A percentile compares a stretch with the other conserved stretches of the same genome.
phyloP scores from a whole-genome alignment of 805 yeast genomes.

The Schizosaccharomyces cryophilus region DNA sequence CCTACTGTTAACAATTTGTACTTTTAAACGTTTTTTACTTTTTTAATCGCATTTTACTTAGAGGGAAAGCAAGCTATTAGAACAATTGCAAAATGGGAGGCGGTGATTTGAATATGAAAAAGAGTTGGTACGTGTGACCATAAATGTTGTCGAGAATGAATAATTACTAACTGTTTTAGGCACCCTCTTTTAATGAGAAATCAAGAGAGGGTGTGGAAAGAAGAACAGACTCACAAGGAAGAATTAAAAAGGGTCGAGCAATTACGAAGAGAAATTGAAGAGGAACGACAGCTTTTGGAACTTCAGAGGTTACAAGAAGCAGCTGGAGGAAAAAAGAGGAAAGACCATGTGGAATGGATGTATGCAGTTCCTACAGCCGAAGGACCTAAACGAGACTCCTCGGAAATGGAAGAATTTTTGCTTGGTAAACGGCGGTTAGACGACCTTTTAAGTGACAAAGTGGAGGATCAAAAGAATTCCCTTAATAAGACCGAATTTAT shows the following conservation, averaged over 20 bases:
- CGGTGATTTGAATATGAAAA: constrained; percentile 57
- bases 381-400: constrained; percentile 10
- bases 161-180: not conserved
- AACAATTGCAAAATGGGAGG: constrained; percentile 7
- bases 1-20: not conserved
- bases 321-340: constrained; percentile 16
- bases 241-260: constrained; percentile 42
- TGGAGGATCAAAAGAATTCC: constrained; percentile 4
- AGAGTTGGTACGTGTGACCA: constrained; percentile 41
- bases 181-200: constrained; percentile 72
- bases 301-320: constrained; percentile 24
- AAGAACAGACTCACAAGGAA: constrained; percentile 52
- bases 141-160: not conserved
- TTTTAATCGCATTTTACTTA: not conserved
- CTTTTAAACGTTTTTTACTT: not conserved
- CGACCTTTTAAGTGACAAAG: constrained; percentile 14
- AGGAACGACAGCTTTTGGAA: constrained; percentile 36
- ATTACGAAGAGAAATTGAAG: constrained; percentile 34
- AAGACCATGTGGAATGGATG: constrained; percentile 61
- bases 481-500: constrained; percentile 4
- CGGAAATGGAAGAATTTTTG: constrained; percentile 25
- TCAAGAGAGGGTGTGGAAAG: constrained; percentile 61
- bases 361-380: constrained; percentile 27
- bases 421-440: constrained; percentile 28
- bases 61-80: not conserved